A percentile compares a stretch with the other conserved stretches of the same genome.
Conservation (phyloP, 2,329 filamentous ascomycete species). For the Cryoendolithus antarcticus region DNA sequence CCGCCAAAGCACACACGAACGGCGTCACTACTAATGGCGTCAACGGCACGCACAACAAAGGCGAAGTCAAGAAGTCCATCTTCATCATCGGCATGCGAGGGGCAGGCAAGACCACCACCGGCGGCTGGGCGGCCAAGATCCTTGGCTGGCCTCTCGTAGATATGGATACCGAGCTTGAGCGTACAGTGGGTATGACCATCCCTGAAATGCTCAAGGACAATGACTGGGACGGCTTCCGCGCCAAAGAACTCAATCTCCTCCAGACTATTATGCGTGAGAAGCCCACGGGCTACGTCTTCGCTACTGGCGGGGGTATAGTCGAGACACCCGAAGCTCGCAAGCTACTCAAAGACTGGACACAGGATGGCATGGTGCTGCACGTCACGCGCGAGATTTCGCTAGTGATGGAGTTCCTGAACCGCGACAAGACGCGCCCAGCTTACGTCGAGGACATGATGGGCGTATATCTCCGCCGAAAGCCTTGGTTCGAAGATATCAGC, state of each 20-base stretch:
- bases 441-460: conserved; percentile 86
- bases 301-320: conserved; percentile 87
- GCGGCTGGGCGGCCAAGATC: conserved; percentile 67
- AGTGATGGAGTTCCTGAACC: conserved; percentile 76
- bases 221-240: conserved; percentile 84
- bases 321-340: conserved; percentile 71
- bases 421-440: conserved; percentile 81
- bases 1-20: conserved; percentile 14
- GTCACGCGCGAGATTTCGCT: conserved; percentile 80
- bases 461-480: conserved; percentile 79
- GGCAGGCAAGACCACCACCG: conserved; percentile 89
- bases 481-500: conserved; percentile 85
- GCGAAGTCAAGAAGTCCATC: conserved; percentile 51
- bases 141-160: conserved; percentile 71
- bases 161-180: conserved; percentile 77
- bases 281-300: conserved; percentile 67
- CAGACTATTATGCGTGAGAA: conserved; percentile 62
- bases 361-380: conserved; percentile 73
- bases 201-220: conserved; percentile 67
- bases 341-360: conserved; percentile 60
- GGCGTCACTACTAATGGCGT: conserved; percentile 19
- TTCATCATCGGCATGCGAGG: conserved; percentile 97
- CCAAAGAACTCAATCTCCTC: conserved; percentile 64
- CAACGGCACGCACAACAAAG: conserved; percentile 16
- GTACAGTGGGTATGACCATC: conserved; percentile 59